These are phyloP conservation scores for Hypoxylon sp. DNA, from an alignment of 2,329 filamentous ascomycete genomes.

Conservation along the genomic window DNA sequence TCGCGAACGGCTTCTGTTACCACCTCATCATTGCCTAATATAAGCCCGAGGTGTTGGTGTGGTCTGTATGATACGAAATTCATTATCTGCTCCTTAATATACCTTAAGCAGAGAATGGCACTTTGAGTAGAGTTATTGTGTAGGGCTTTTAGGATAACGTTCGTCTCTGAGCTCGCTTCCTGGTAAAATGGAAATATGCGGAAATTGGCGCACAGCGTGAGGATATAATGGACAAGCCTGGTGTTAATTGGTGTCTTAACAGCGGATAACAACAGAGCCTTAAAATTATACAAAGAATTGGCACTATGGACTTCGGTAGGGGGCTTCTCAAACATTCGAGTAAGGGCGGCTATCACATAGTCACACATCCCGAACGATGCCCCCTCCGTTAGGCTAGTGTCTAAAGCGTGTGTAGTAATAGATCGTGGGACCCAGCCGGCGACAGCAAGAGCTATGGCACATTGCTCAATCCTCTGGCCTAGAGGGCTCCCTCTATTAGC, in stretches of 20 bases:
- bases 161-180: not conserved
- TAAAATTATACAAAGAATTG: too few relatives aligned
- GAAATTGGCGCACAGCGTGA: not conserved
- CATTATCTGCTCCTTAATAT: not conserved
- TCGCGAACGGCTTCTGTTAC: not conserved
- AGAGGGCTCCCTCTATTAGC: not conserved
- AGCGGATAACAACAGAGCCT: too few relatives aligned
- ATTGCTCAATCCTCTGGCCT: not conserved
- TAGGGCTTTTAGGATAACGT: not conserved
- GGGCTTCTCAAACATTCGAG: not conserved
- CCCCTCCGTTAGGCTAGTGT: not conserved
- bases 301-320: too few relatives aligned
- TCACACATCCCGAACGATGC: conserved; percentile 3
- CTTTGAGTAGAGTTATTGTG: not conserved
- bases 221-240: too few relatives aligned
- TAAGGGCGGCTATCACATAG: not conserved
- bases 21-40: not conserved
- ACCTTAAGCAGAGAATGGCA: not conserved
- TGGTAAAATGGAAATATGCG: not conserved
- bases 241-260: too few relatives aligned
- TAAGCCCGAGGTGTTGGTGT: not conserved
- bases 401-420: not conserved
- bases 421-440: not conserved
- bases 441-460: not conserved
- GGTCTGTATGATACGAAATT: not conserved